Conservation (phyloP, 2,329 filamentous ascomycete species). For the Xylaria sp. region DNA sequence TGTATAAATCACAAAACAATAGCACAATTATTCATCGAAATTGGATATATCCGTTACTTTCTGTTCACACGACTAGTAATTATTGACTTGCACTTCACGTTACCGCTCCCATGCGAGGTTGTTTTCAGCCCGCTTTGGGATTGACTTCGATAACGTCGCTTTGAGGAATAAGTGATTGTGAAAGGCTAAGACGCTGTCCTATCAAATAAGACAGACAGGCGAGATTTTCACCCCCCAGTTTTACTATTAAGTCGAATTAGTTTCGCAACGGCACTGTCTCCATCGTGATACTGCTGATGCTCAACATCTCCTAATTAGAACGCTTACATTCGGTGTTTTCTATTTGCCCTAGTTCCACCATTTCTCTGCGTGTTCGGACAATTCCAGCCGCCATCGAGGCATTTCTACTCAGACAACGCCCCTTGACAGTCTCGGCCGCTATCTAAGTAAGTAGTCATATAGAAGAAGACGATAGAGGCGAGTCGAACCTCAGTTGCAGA, state of each 20-base stretch:
- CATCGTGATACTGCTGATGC: not conserved
- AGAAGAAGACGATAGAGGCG: not conserved
- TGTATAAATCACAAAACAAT: constrained; percentile 30
- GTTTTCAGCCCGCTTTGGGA: not conserved
- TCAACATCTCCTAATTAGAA: not conserved
- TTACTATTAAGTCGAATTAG: too few relatives aligned
- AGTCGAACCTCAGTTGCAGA: too few relatives aligned
- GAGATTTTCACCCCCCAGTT: not conserved
- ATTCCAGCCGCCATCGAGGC: too few relatives aligned
- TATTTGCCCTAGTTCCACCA: too few relatives aligned
- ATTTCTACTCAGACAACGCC: too few relatives aligned
- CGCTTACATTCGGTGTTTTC: too few relatives aligned
- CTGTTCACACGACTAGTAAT: not conserved
- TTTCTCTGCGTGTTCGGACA: too few relatives aligned
- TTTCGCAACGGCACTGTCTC: not conserved
- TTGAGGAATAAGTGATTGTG: not conserved
- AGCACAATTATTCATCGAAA: constrained; percentile 10
- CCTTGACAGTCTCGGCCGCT: too few relatives aligned
- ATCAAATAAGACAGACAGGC: not conserved
- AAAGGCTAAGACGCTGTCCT: not conserved
- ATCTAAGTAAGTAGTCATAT: too few relatives aligned
- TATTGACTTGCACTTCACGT: not conserved
- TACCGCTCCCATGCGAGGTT: not conserved
- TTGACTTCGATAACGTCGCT: not conserved
- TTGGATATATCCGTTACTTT: not conserved